Conservation (phyloP, 1,284 basidiomycete species). For the Mycena citricolor region DNA sequence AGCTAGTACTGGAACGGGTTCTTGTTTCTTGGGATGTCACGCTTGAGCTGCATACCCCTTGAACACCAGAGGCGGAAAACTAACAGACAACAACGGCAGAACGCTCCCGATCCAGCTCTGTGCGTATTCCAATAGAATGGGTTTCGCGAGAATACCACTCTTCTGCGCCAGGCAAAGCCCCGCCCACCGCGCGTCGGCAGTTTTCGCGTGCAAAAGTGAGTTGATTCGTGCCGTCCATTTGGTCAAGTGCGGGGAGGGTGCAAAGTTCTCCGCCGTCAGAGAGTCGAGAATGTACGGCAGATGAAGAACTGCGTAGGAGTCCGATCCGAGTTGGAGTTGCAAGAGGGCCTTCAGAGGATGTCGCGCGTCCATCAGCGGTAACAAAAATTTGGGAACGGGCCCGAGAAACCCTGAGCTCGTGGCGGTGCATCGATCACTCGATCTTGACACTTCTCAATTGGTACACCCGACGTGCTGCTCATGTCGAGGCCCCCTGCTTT, state of each 20-base stretch:
- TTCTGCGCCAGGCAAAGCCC: constrained; percentile 70
- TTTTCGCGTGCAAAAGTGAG: constrained; percentile 72
- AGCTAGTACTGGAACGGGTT: constrained; percentile 37
- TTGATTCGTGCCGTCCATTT: constrained; percentile 74
- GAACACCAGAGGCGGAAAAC: constrained; percentile 25
- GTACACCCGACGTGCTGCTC: background rate
- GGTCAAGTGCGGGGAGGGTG: constrained; percentile 59
- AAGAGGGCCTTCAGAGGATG: constrained; percentile 61
- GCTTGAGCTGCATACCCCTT: constrained; percentile 26
- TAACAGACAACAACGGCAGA: constrained; percentile 68
- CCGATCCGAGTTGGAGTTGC: constrained; percentile 68
- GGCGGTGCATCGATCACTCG: background rate
- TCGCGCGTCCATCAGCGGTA: constrained; percentile 33
- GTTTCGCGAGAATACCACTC: constrained; percentile 55
- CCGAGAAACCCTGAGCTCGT: background rate
- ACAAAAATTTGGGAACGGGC: background rate
- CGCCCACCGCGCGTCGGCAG: constrained; percentile 70
- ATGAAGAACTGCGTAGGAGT: constrained; percentile 55
- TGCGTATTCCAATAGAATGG: constrained; percentile 64
- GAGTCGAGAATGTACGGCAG: constrained; percentile 56
- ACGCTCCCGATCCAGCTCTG: constrained; percentile 67
- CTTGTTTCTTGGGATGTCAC: constrained; percentile 56
- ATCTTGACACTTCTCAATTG: background rate
- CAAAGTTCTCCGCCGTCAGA: constrained; percentile 50
- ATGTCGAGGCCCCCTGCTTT: constrained; percentile 34